Evolutionary conservation across 352 stramenopile species (phyloP).

Genomic region (Pythium volutum): DNA sequence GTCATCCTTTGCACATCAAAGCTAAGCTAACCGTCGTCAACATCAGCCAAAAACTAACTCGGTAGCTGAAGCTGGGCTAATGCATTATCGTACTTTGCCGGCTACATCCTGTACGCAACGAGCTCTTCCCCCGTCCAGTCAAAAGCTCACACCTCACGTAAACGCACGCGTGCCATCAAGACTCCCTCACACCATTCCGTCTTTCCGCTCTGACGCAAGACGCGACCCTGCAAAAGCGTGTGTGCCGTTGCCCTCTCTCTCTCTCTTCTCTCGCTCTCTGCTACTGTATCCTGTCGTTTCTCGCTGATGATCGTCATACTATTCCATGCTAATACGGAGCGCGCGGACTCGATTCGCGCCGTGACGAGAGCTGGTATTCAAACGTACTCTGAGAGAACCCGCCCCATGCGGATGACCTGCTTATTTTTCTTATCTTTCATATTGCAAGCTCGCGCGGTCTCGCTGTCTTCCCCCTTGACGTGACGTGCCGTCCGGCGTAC

Average conservation of each 20-base stretch:
- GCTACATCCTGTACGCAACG: neutral
- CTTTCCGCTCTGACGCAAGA: neutral
- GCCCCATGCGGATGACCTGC: neutral
- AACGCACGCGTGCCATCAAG: too few species aligned
- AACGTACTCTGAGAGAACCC: slow-evolving; percentile 65
- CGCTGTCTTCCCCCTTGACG: slow-evolving; percentile 29
- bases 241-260: neutral
- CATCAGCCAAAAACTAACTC: too few species aligned
- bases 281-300: slow-evolving; percentile 14
- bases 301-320: slow-evolving; percentile 31
- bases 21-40: too few species aligned
- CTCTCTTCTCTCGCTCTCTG: neutral
- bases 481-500: slow-evolving; percentile 31
- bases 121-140: neutral
- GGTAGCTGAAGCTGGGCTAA: neutral
- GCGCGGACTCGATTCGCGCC: slow-evolving; percentile 20
- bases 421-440: neutral
- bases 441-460: slow-evolving; percentile 70
- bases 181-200: neutral
- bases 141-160: neutral
- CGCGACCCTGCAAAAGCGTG: too few species aligned
- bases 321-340: slow-evolving; percentile 86
- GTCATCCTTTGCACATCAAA: too few species aligned
- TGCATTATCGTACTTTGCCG: neutral
- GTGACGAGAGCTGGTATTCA: slow-evolving; percentile 80